phyloP scores from a whole-genome alignment of 768 basidiomycete species.

The Termitomyces sp. region DNA sequence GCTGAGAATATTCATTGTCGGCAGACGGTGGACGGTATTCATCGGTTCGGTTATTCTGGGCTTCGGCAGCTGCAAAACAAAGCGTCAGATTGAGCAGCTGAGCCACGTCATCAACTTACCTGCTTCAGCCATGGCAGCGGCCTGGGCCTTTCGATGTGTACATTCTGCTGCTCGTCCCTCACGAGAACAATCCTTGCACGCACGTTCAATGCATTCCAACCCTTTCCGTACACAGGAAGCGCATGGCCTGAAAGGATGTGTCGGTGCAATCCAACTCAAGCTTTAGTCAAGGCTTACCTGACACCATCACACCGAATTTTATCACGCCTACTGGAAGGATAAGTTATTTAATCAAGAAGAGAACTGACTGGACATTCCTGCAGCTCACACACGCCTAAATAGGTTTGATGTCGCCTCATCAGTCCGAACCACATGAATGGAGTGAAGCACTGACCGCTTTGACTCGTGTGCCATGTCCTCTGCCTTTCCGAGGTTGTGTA shows the following conservation, averaged over 20 bases:
- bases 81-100: background rate
- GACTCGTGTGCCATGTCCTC: slow-evolving; percentile 54
- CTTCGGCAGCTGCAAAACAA: background rate
- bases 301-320: slow-evolving; percentile 58
- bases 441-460: slow-evolving; percentile 41
- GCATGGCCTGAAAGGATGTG: slow-evolving; percentile 35
- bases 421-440: slow-evolving; percentile 5
- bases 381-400: slow-evolving; percentile 53
- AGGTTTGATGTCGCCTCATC: slow-evolving; percentile 7
- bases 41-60: background rate
- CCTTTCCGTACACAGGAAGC: slow-evolving; percentile 43
- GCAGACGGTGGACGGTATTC: slow-evolving; percentile 5
- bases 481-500: slow-evolving; percentile 44
- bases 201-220: slow-evolving; percentile 45
- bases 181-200: slow-evolving; percentile 36
- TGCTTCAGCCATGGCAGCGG: slow-evolving; percentile 16
- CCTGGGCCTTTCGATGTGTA: slow-evolving; percentile 29
- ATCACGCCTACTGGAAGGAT: slow-evolving; percentile 36
- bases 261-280: background rate
- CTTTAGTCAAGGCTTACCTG: slow-evolving; percentile 28
- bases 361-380: slow-evolving; percentile 33
- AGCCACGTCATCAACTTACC: slow-evolving; percentile 9
- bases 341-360: slow-evolving; percentile 6
- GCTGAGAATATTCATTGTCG: slow-evolving; percentile 10
- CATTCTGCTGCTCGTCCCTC: slow-evolving; percentile 42